phyloP scores from a whole-genome alignment of 257 asterid genomes.

The Solanum virginianum region DNA sequence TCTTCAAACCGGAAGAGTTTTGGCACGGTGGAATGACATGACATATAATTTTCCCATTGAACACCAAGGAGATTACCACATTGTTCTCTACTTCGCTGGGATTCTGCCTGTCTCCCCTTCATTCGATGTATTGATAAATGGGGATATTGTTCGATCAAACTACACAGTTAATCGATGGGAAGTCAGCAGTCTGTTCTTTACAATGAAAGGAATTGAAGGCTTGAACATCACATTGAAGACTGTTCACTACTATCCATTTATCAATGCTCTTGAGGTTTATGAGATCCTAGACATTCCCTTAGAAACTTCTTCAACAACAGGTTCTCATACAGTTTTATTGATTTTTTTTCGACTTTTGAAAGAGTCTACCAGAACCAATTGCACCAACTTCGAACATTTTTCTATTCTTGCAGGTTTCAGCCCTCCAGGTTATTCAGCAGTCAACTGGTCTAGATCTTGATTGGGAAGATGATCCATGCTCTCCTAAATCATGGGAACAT shows the following conservation, averaged over 20 bases:
- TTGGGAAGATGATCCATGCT: conserved; percentile 93
- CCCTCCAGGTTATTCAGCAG: conserved; percentile 79
- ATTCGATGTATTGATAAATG: conserved; percentile 61
- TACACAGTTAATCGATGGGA: conserved; percentile 57
- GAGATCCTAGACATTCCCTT: conserved; percentile 62
- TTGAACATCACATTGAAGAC: conserved; percentile 70
- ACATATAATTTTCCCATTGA: conserved; percentile 59
- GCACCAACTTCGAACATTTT: background rate
- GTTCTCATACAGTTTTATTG: conserved; percentile 10
- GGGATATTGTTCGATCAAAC: conserved; percentile 37
- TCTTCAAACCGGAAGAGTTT: conserved; percentile 75
- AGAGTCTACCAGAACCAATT: background rate
- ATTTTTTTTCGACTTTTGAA: background rate
- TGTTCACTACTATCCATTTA: conserved; percentile 54
- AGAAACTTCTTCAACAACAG: conserved; percentile 85
- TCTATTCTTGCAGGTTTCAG: conserved; percentile 58
- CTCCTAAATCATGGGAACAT: conserved; percentile 78
- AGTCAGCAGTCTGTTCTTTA: conserved; percentile 36
- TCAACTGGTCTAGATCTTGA: conserved; percentile 62
- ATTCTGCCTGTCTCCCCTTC: conserved; percentile 71
- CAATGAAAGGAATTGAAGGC: conserved; percentile 37
- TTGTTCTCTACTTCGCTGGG: conserved; percentile 90
- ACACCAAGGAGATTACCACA: conserved; percentile 58
- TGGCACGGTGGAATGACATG: conserved; percentile 64
- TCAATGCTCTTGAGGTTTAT: conserved; percentile 83